A percentile compares a stretch with the other conserved stretches of the same genome.
Conservation (phyloP, 192 early-diverging fungal genomes). For the Umbelopsis sp. region DNA sequence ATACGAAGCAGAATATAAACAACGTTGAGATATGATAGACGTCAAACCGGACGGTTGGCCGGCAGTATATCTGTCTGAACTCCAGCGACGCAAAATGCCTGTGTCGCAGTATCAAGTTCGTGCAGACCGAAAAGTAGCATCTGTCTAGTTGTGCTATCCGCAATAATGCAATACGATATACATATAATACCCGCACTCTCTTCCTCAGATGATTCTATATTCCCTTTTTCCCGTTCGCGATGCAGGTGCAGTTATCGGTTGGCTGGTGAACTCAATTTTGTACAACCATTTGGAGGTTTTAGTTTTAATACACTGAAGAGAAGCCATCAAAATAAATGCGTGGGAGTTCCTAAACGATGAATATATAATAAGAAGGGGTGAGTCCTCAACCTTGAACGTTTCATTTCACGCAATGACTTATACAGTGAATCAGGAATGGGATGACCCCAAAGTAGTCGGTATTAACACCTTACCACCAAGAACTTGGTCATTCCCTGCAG, state of each 20-base stretch:
- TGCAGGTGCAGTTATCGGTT: neutral
- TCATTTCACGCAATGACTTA: neutral
- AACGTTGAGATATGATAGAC: too few relatives aligned
- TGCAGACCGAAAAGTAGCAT: too few relatives aligned
- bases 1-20: too few relatives aligned
- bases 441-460: conserved; percentile 16
- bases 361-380: neutral
- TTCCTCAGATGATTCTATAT: too few relatives aligned
- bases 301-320: neutral
- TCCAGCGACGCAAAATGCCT: too few relatives aligned
- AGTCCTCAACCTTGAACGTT: neutral
- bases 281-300: neutral
- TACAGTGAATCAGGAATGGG: conserved; percentile 9
- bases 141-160: too few relatives aligned
- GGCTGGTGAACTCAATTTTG: conserved; percentile 13
- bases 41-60: too few relatives aligned
- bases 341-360: neutral
- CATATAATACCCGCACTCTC: neutral
- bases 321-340: neutral
- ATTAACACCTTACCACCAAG: conserved; percentile 17
- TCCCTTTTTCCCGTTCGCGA: too few relatives aligned
- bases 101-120: too few relatives aligned
- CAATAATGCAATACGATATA: too few relatives aligned
- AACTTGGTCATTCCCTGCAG: conserved; percentile 20
- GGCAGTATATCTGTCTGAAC: too few relatives aligned